Percentiles rank a stretch among this genome's conserved stretches.
These are phyloP conservation scores for Inonotus hispidus DNA, from an alignment of 1,284 basidiomycete genomes.

Conservation along the genomic window DNA sequence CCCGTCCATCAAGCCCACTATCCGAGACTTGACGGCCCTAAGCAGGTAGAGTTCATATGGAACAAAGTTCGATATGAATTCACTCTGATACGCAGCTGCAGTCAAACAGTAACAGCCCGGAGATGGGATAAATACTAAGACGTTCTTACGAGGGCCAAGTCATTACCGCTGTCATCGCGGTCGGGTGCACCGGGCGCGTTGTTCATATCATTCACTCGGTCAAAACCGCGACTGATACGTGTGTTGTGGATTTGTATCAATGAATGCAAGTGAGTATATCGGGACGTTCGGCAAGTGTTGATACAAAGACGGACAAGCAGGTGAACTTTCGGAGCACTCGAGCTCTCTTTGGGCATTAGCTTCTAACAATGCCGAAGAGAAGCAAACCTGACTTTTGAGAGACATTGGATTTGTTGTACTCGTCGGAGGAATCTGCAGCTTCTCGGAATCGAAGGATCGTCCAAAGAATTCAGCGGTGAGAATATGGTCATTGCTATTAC, in stretches of 20 bases:
- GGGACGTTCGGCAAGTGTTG: background rate
- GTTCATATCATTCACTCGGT: background rate
- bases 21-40: background rate
- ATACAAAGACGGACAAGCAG: background rate
- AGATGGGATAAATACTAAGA: background rate
- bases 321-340: background rate
- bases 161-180: background rate
- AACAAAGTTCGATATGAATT: background rate
- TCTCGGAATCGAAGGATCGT: background rate
- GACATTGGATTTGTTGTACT: too few species aligned
- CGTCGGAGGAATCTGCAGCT: too few species aligned
- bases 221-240: background rate
- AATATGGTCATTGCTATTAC: too few species aligned
- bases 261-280: background rate
- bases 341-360: background rate
- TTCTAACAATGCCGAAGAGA: background rate
- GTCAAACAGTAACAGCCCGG: background rate
- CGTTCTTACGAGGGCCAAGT: background rate
- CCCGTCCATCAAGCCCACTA: background rate
- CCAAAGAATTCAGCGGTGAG: background rate
- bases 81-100: background rate
- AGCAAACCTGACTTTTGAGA: background rate
- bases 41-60: background rate
- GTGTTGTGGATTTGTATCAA: too few species aligned
- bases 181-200: background rate